These are phyloP conservation scores for Didymella keratinophila DNA, from an alignment of 2,329 filamentous ascomycete genomes.

Conservation along the genomic window DNA sequence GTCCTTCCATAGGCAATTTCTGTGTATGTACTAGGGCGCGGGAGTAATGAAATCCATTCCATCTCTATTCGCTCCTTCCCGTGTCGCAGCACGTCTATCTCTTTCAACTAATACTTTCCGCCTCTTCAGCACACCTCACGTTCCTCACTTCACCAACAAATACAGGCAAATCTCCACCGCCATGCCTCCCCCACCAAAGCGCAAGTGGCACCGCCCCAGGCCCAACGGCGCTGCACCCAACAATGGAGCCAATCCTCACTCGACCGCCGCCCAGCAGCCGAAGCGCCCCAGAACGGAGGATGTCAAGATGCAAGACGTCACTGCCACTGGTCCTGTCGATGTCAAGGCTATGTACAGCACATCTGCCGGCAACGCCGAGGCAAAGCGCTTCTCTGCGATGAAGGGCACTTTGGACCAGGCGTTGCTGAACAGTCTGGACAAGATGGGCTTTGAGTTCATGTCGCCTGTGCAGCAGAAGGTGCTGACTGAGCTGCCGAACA, in stretches of 20 bases:
- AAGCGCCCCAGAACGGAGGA: constrained; percentile 35
- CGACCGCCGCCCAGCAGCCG: constrained; percentile 31
- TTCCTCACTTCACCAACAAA: constrained; percentile 24
- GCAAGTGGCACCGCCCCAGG: constrained; percentile 34
- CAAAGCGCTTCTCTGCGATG: constrained; percentile 41
- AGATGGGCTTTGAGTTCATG: constrained; percentile 56
- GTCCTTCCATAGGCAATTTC: constrained; percentile 14
- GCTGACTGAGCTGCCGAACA: constrained; percentile 58
- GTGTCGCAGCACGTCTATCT: constrained; percentile 27
- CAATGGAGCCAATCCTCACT: constrained; percentile 23
- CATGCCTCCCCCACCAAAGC: constrained; percentile 38
- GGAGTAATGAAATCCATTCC: constrained; percentile 38
- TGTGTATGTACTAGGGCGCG: constrained; percentile 35
- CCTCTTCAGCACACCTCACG: constrained; percentile 20
- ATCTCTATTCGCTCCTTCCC: constrained; percentile 34
- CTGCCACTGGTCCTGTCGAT: constrained; percentile 25
- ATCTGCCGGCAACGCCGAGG: constrained; percentile 30
- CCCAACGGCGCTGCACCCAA: constrained; percentile 22
- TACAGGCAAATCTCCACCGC: constrained; percentile 25
- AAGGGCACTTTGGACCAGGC: constrained; percentile 35
- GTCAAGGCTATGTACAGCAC: constrained; percentile 38
- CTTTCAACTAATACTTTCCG: constrained; percentile 32
- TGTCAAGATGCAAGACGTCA: constrained; percentile 15
- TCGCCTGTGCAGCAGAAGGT: constrained; percentile 64
- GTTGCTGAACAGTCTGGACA: constrained; percentile 44